A percentile compares a stretch with the other conserved stretches of the same genome.
Conservation (phyloP, 2,329 filamentous ascomycete genomes). For the Pseudogymnoascus sp. region DNA sequence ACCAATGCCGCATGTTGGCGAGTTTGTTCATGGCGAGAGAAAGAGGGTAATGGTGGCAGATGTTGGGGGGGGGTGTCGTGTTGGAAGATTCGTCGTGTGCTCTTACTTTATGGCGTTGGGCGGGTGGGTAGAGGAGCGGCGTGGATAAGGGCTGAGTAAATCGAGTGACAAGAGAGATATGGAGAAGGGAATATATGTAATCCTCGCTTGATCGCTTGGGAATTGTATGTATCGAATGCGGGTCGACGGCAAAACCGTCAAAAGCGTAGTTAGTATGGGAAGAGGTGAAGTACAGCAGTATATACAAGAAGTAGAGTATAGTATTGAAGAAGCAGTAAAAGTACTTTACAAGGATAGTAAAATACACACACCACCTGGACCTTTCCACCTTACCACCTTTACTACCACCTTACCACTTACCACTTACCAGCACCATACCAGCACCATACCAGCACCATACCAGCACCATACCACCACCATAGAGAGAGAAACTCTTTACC, state of each 20-base stretch:
- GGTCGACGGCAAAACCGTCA: neutral
- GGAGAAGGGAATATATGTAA: slow-evolving; percentile 18
- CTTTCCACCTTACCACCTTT: no score
- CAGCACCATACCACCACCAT: no score
- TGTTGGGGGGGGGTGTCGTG: slow-evolving; percentile 26
- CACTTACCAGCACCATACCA: no score
- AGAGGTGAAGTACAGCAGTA: no score
- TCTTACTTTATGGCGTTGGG: neutral
- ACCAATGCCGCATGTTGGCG: slow-evolving; percentile 65
- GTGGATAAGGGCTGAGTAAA: slow-evolving; percentile 17
- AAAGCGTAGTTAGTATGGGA: no score
- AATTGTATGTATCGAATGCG: slow-evolving; percentile 7
- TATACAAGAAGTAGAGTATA: no score
- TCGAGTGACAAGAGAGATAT: slow-evolving; percentile 22
- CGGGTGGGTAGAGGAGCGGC: neutral
- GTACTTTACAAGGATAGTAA: no score
- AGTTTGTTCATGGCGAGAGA: slow-evolving; percentile 57
- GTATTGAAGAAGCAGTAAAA: no score
- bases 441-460: no score
- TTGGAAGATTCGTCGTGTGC: slow-evolving; percentile 17
- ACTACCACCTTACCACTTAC: no score
- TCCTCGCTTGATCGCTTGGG: slow-evolving; percentile 8
- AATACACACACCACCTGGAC: no score
- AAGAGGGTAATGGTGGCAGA: slow-evolving; percentile 13
- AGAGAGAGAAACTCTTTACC: no score